A percentile compares a stretch with the other conserved stretches of the same genome.
Evolutionary conservation across 2,329 filamentous ascomycete species (phyloP).

Genomic region (Pezicula neosporulosa): DNA sequence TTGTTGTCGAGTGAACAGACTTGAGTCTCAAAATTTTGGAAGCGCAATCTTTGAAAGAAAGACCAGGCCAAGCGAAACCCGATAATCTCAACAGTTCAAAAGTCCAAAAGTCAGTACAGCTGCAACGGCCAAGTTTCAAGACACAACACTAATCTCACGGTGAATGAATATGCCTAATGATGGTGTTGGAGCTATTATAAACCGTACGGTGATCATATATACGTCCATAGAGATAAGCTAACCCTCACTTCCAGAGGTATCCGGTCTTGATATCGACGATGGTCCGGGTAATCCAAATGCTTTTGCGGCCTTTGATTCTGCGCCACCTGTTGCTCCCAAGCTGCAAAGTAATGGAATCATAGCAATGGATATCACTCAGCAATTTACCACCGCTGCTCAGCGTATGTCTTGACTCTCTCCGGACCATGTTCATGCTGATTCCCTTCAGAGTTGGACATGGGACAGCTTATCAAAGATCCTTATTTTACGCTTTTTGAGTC

Average conservation of each 20-base stretch:
- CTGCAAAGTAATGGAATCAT: conserved; percentile 44
- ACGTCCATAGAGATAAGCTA: conserved; percentile 5
- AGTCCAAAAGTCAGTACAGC: conserved; percentile 1
- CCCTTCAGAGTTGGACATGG: conserved; percentile 64
- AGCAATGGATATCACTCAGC: conserved; percentile 54
- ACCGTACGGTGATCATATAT: conserved; percentile 13
- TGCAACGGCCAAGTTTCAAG: background rate
- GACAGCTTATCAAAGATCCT: conserved; percentile 89
- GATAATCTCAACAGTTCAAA: too few relatives aligned
- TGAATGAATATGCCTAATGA: conserved; percentile 20
- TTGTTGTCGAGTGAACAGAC: too few relatives aligned
- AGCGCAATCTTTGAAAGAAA: background rate
- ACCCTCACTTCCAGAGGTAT: conserved; percentile 17
- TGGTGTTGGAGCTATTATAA: conserved; percentile 16
- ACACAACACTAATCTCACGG: background rate
- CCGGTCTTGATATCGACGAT: conserved; percentile 24
- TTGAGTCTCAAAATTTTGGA: background rate
- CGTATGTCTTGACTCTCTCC: conserved; percentile 35
- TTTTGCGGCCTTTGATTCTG: conserved; percentile 20
- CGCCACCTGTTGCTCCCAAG: conserved; percentile 26
- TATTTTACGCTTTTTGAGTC: conserved; percentile 92
- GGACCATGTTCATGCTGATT: conserved; percentile 17
- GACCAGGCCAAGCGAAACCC: conserved; percentile 12
- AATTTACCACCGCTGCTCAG: conserved; percentile 49
- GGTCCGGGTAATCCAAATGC: conserved; percentile 11